phyloP scores from a whole-genome alignment of 352 stramenopile genomes.

The Globisporangium polare region DNA sequence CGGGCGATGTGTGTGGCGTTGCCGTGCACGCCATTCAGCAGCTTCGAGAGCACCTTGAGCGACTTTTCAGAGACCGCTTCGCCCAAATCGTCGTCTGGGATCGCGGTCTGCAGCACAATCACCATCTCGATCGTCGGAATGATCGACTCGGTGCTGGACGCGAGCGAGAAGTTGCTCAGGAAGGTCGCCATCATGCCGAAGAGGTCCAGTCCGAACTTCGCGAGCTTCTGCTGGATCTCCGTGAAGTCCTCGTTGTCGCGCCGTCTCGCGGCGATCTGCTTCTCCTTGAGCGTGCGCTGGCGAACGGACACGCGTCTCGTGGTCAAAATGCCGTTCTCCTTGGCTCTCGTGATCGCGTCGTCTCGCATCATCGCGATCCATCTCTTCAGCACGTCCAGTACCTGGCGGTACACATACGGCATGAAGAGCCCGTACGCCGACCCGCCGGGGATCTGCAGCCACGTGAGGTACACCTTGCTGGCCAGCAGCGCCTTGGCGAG shows the following conservation, averaged over 20 bases:
- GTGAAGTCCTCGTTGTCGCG: conserved; percentile 21
- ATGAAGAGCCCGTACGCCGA: conserved; percentile 84
- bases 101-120: conserved; percentile 54
- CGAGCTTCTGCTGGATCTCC: conserved; percentile 30
- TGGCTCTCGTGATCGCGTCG: conserved; percentile 9
- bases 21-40: conserved; percentile 53
- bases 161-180: conserved; percentile 54
- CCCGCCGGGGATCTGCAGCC: conserved; percentile 77
- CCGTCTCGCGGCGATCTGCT: conserved; percentile 12
- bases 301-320: conserved; percentile 6
- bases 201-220: conserved; percentile 50
- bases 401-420: conserved; percentile 79
- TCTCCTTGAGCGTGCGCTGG: conserved; percentile 14
- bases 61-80: conserved; percentile 33
- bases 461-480: conserved; percentile 72
- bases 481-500: conserved; percentile 63
- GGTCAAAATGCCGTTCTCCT: not conserved
- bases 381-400: conserved; percentile 76
- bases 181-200: conserved; percentile 60
- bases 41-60: conserved; percentile 35
- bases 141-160: conserved; percentile 67
- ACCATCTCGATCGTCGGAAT: conserved; percentile 66
- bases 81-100: conserved; percentile 36
- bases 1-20: conserved; percentile 48
- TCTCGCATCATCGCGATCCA: conserved; percentile 47